phyloP scores from a whole-genome alignment of 768 basidiomycete genomes.

The Boletus barrowsii region DNA sequence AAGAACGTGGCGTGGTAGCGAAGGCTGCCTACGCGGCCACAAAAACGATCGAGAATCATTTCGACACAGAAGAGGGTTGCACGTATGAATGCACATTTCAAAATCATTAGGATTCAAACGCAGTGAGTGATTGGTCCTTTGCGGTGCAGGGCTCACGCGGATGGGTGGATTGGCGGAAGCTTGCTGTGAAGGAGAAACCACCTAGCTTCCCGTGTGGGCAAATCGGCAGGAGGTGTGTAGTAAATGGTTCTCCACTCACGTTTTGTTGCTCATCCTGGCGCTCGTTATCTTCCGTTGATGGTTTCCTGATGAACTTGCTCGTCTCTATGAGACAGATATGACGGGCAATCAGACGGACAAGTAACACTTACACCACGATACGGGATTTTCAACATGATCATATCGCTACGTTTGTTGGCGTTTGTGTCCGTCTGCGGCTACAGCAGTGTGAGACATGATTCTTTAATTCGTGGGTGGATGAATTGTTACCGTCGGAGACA shows the following conservation, averaged over 20 bases:
- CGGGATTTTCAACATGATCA: slow-evolving; percentile 23
- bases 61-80: slow-evolving; percentile 21
- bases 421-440: slow-evolving; percentile 9
- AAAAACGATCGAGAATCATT: slow-evolving; percentile 27
- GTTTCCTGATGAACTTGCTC: slow-evolving; percentile 11
- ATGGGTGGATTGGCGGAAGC: background rate
- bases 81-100: slow-evolving; percentile 29
- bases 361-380: slow-evolving; percentile 16
- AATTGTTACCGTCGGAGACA: slow-evolving; percentile 11
- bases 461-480: background rate
- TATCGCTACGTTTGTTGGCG: slow-evolving; percentile 16
- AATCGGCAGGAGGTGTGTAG: background rate
- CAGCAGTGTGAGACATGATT: slow-evolving; percentile 3
- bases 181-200: background rate
- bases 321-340: background rate
- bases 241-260: slow-evolving; percentile 9
- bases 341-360: background rate
- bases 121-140: background rate
- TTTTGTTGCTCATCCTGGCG: slow-evolving; percentile 4
- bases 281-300: background rate
- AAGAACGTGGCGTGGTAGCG: slow-evolving; percentile 25
- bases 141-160: slow-evolving; percentile 2
- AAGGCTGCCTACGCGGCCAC: slow-evolving; percentile 20
- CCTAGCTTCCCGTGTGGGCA: background rate
- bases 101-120: slow-evolving; percentile 9